Evolutionary conservation across 2,329 filamentous ascomycete species (phyloP), one percentile per base, ranked within the genome.

Genomic region (Ceratocystis papillata): DNA sequence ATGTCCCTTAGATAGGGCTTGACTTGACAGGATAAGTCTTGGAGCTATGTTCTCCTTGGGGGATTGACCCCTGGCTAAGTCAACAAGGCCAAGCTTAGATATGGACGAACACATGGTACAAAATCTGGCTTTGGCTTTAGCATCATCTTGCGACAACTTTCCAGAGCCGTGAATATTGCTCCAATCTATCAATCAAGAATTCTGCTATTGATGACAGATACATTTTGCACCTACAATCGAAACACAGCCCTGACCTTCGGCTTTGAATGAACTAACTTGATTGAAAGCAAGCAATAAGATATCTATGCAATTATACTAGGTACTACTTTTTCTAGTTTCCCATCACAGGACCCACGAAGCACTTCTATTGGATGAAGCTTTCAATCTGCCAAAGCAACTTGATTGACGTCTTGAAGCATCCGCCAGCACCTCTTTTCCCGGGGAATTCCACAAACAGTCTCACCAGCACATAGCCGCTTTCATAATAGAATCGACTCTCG

Each of bases 31-130:
- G 6, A 30, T 5, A 33, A 33, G 7, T 28, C 8, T 30, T 30
- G 12, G 33, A 59, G 55, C 55, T 59, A n/a, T 59, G 22, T 53
- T 53, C 48, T 53, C 48, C 48, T 53, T 53, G 10, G 37, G 22
- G 46, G n/a, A 12, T 22, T n/a, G 55, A 15, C 28, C 55, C 55
- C 55, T 59, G 55, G 55, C 55, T 20, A 59, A 59, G 55, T 30
- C 33, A 37, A 25, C 55, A 10, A 37, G 30, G 53, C 25, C 50
- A 28, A 59, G 55, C 12, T 59, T 59, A 59, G 48, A 59, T 30
- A 59, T 59, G 28, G 55, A 30, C 55, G 25, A 59, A 59, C 28
- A 20, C 12, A 30, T 20, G 17, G 15, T 59, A 37, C 28, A 6
- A 37, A 30, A 37, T 12, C 12, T 41, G 4, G 55, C 55, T n/a